Percentiles rank a stretch among this genome's conserved stretches.
Evolutionary conservation across 768 basidiomycete genomes (phyloP).

Genomic region (Vishniacozyma victoriae): DNA sequence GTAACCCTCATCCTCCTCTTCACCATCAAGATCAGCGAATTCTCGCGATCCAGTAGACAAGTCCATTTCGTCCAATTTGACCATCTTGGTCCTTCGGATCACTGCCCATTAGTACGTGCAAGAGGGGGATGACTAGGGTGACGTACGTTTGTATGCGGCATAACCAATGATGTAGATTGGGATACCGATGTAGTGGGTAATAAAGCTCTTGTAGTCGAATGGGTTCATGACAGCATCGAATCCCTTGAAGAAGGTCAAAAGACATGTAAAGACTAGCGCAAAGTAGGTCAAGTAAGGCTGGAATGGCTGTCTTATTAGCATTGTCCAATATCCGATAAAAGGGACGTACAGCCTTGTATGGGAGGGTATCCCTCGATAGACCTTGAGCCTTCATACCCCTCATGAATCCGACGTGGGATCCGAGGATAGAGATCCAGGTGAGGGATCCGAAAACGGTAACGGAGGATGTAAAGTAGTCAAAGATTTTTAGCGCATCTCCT

Average conservation of each 20-base stretch:
- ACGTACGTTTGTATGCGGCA: conserved; percentile 49
- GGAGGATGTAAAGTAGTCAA: conserved; percentile 43
- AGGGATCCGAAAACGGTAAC: conserved; percentile 30
- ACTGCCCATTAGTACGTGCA: conserved; percentile 14
- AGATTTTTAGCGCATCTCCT: conserved; percentile 44
- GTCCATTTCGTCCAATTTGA: conserved; percentile 33
- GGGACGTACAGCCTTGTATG: no score
- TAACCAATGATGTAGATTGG: conserved; percentile 54
- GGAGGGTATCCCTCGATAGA: conserved; percentile 51
- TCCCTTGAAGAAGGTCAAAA: conserved; percentile 56
- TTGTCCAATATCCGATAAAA: no score
- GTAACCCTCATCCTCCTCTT: conserved; percentile 20
- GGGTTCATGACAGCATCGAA: conserved; percentile 56
- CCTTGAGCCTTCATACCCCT: conserved; percentile 37
- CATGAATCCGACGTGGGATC: conserved; percentile 32
- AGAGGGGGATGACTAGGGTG: no score
- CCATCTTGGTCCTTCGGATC: conserved; percentile 21
- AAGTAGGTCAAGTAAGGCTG: conserved; percentile 63
- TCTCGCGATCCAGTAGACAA: conserved; percentile 36
- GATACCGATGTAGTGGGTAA: conserved; percentile 49
- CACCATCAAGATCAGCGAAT: conserved; percentile 36
- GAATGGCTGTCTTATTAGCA: no score
- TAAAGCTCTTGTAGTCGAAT: conserved; percentile 50
- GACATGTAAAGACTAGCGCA: conserved; percentile 58
- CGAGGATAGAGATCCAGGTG: conserved; percentile 32